A percentile compares a stretch with the other conserved stretches of the same genome.
phyloP scores from a whole-genome alignment of 805 yeast species.

The Candida loeiensis region DNA sequence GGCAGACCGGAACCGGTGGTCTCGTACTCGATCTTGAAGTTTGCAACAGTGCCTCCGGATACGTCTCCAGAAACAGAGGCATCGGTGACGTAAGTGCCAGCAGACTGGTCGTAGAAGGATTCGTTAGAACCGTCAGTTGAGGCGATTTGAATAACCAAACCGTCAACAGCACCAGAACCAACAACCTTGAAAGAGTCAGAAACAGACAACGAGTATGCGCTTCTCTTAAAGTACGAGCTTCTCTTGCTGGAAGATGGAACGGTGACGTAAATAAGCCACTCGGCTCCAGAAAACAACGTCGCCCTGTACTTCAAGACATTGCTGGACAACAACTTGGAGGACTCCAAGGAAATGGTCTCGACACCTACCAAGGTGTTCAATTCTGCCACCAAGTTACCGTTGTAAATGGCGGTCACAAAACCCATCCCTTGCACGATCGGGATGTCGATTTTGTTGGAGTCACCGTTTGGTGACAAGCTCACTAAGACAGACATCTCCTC shows the following conservation, averaged over 20 bases:
- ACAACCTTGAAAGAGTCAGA: constrained; percentile 30
- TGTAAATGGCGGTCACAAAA: constrained; percentile 48
- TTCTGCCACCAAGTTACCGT: constrained; percentile 51
- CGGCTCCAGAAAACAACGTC: constrained; percentile 35
- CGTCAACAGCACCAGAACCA: constrained; percentile 38
- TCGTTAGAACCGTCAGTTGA: constrained; percentile 40
- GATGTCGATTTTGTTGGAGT: constrained; percentile 38
- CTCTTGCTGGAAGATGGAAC: constrained; percentile 32
- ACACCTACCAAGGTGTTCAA: constrained; percentile 48
- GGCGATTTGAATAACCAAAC: constrained; percentile 52
- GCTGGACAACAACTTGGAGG: constrained; percentile 23
- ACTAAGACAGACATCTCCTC: constrained; percentile 51
- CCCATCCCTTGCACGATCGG: constrained; percentile 64
- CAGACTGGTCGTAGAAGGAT: constrained; percentile 55
- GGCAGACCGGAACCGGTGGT: constrained; percentile 50
- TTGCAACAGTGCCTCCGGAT: constrained; percentile 42
- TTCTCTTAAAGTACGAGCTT: constrained; percentile 33
- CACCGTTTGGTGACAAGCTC: constrained; percentile 30
- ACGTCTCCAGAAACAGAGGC: constrained; percentile 48
- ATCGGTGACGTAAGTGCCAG: constrained; percentile 61
- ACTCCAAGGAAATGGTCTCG: constrained; percentile 31
- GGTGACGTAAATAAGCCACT: constrained; percentile 53
- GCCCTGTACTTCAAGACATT: constrained; percentile 40
- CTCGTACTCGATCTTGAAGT: constrained; percentile 47
- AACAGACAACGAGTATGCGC: constrained; percentile 31